A percentile compares a stretch with the other conserved stretches of the same genome.
These are phyloP conservation scores for Trypanosoma rangeli DNA, from an alignment of 208 protist genomes.

Conservation along the genomic window DNA sequence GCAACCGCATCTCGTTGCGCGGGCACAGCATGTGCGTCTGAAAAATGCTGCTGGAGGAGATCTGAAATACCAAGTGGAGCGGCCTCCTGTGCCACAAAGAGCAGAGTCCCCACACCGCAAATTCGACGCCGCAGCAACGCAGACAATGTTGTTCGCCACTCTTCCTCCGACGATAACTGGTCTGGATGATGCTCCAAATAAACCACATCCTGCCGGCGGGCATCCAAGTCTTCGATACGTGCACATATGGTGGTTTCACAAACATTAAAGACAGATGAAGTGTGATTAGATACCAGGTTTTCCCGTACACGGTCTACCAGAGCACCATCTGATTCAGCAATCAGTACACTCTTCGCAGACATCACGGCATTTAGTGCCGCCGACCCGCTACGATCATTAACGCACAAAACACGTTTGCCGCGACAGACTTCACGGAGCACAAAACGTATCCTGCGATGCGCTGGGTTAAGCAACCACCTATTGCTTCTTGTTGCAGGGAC, in stretches of 20 bases:
- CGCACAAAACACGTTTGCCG: slow-evolving; percentile 70
- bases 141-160: slow-evolving; percentile 56
- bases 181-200: slow-evolving; percentile 66
- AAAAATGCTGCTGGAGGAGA: slow-evolving; percentile 29
- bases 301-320: slow-evolving; percentile 56
- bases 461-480: slow-evolving; percentile 59
- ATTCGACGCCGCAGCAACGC: slow-evolving; percentile 43
- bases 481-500: slow-evolving; percentile 45
- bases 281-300: slow-evolving; percentile 79
- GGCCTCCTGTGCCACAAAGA: slow-evolving; percentile 71
- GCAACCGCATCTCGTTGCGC: slow-evolving; percentile 34
- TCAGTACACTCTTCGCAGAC: slow-evolving; percentile 71
- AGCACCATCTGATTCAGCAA: slow-evolving; percentile 45
- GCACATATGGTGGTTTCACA: slow-evolving; percentile 52
- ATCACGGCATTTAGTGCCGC: slow-evolving; percentile 76
- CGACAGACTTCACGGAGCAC: slow-evolving; percentile 66
- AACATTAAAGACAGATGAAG: slow-evolving; percentile 45
- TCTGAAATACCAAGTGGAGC: slow-evolving; percentile 66
- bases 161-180: slow-evolving; percentile 41
- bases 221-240: slow-evolving; percentile 38
- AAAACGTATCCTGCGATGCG: slow-evolving; percentile 59
- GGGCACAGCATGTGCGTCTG: slow-evolving; percentile 11
- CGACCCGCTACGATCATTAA: slow-evolving; percentile 74
- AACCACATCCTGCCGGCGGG: slow-evolving; percentile 59
- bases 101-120: slow-evolving; percentile 56